Percentiles rank a stretch among this genome's conserved stretches.
Conservation (phyloP, 805 yeast species). For the Yarrowia porcina region DNA sequence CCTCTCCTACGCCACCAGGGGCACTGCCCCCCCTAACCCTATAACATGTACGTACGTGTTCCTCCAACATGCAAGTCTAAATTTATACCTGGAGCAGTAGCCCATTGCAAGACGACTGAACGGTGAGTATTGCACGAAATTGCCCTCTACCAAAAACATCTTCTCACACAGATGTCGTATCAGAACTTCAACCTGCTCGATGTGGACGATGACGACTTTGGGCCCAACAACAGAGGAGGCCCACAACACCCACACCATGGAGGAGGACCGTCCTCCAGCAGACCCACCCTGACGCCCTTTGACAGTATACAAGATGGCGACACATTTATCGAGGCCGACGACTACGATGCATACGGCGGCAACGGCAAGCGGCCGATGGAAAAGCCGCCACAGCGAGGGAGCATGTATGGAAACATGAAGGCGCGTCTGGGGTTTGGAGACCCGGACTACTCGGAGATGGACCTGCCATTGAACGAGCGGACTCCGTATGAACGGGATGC, state of each 20-base stretch:
- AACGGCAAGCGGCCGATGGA: slow-evolving; percentile 14
- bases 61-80: slow-evolving; percentile 22
- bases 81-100: slow-evolving; percentile 1
- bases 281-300: slow-evolving; percentile 4
- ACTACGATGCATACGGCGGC: slow-evolving; percentile 9
- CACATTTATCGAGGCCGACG: slow-evolving; percentile 22
- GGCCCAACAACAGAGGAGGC: not conserved
- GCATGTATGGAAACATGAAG: slow-evolving; percentile 32
- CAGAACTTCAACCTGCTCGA: slow-evolving; percentile 25
- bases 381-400: slow-evolving; percentile 28
- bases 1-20: not conserved
- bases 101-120: not conserved
- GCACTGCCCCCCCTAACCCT: slow-evolving; percentile 17
- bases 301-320: slow-evolving; percentile 24
- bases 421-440: slow-evolving; percentile 33
- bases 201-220: slow-evolving; percentile 14
- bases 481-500: not conserved
- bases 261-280: not conserved
- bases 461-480: slow-evolving; percentile 34
- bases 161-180: slow-evolving; percentile 13
- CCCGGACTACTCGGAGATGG: slow-evolving; percentile 36
- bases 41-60: slow-evolving; percentile 1
- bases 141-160: no score
- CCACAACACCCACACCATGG: not conserved
- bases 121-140: not conserved